Evolutionary conservation across 2,329 filamentous ascomycete species (phyloP), one percentile per base, ranked within the genome.

Genomic region (Diplodia scrobiculata): DNA sequence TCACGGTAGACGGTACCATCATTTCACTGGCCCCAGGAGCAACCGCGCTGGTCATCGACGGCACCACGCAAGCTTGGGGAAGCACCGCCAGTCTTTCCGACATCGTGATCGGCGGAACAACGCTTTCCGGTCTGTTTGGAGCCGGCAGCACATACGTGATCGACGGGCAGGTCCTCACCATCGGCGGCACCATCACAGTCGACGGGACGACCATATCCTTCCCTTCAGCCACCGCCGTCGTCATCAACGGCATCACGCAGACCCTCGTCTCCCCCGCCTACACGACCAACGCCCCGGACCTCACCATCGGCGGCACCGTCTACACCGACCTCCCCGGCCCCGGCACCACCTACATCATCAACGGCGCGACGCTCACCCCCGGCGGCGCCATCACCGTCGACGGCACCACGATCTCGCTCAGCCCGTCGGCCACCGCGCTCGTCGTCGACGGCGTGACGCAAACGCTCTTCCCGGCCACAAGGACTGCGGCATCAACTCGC

Each of bases 161-260:
- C 14, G 72, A 72, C 25, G 79, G 76, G 10, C 73, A 79, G 48
- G 79, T 78, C 1, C 72, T 81, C 1, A 69, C 71, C 1, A 74
- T 78, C 7, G 77, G 76, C 10, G 73, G 75, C 7, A 67, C 68
- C 1, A 73, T 79, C 27, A 76, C 73, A 13, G 69, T 78, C 1
- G 69, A 69, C 34, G 76, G 76, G 5, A 75, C 71, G 0, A 74
- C 71, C 3, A 66, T 79, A 3, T 77, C 77, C 1, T 71, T 79
- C 7, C 69, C 71, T 19, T 74, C 72, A 3, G 75, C 70, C 13
- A 71, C 73, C 5, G 72, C 73, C 14, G 68, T 76, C 9, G 71
- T 78, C 6, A 67, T 78, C 32, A 73, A 79, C 53, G 76, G 75
- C 3, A 45, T 47, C 41, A 32, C 63, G 17, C 38, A 54, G 25